Percentiles rank a stretch among this genome's conserved stretches.
Evolutionary conservation across 257 asterid genomes (phyloP).

Genomic region (Petunia secreta): DNA sequence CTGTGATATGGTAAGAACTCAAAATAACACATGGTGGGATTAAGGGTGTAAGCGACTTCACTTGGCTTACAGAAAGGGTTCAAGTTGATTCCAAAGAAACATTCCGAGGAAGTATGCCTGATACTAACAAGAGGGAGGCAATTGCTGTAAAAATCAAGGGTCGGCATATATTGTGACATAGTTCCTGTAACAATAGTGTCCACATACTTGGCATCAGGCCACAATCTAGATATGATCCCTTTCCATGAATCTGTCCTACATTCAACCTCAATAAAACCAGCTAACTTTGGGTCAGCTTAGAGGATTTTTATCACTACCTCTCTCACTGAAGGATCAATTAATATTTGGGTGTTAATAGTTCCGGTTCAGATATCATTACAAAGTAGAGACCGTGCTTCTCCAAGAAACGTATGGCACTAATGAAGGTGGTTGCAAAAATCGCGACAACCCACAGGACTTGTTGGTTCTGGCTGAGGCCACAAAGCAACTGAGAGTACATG

Average conservation of each 20-base stretch:
- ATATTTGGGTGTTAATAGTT: conserved; percentile 23
- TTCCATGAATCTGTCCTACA: conserved; percentile 40
- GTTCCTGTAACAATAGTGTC: no score
- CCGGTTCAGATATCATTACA: conserved; percentile 46
- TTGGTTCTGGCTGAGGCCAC: conserved; percentile 39
- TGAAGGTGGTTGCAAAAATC: conserved; percentile 43
- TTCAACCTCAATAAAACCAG: conserved; percentile 25
- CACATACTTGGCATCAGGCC: no score
- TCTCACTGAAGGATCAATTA: conserved; percentile 36
- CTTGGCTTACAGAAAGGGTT: conserved; percentile 44
- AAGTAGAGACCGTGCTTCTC: conserved; percentile 39
- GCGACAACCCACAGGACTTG: conserved; percentile 47
- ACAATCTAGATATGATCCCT: conserved; percentile 42
- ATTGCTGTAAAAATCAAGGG: conserved; percentile 44
- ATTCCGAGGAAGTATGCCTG: conserved; percentile 28
- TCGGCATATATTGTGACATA: no score
- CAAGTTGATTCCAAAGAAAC: conserved; percentile 40
- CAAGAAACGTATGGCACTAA: conserved; percentile 45
- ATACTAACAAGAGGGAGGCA: conserved; percentile 46
- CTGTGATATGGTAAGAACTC: no score
- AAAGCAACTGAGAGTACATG: conserved; percentile 51
- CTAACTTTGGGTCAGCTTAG: conserved; percentile 32
- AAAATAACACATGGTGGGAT: conserved; percentile 35
- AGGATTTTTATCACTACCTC: conserved; percentile 35
- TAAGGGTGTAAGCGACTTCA: conserved; percentile 45